A percentile compares a stretch with the other conserved stretches of the same genome.
Evolutionary conservation across 306 rosid species (phyloP).

Genomic region (Leucaena leucocephala): DNA sequence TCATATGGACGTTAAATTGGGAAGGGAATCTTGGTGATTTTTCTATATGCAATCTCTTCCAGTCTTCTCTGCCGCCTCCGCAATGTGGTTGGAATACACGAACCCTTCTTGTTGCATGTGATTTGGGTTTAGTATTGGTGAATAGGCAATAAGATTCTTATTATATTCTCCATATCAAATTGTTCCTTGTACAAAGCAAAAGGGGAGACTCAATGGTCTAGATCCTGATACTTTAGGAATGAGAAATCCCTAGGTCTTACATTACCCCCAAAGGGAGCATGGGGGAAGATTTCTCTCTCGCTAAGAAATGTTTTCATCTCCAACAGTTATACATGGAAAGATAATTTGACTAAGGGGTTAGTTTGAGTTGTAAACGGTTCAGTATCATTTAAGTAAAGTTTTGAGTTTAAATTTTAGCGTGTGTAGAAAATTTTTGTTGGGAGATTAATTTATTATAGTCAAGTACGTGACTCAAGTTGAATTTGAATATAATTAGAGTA

Average conservation of each 20-base stretch:
- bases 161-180: neutral
- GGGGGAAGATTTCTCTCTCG: neutral
- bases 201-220: neutral
- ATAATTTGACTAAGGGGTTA: too few relatives aligned
- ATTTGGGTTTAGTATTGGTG: neutral
- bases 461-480: too few relatives aligned
- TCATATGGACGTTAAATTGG: slow-evolving; percentile 48
- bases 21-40: slow-evolving; percentile 45
- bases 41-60: slow-evolving; percentile 29
- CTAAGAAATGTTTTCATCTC: neutral
- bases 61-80: neutral
- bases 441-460: too few relatives aligned
- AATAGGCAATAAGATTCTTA: slow-evolving; percentile 2
- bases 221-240: neutral
- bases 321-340: neutral
- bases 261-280: neutral
- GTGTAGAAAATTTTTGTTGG: too few relatives aligned
- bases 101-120: neutral
- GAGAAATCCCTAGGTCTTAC: neutral
- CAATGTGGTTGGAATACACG: neutral
- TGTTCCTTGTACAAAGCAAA: neutral
- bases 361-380: too few relatives aligned
- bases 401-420: too few relatives aligned
- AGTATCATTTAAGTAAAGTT: too few relatives aligned
- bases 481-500: too few relatives aligned